Base-by-base conservation (phyloP, 2,329 filamentous ascomycete species). In the Dichotomopilus funicola region DNA sequence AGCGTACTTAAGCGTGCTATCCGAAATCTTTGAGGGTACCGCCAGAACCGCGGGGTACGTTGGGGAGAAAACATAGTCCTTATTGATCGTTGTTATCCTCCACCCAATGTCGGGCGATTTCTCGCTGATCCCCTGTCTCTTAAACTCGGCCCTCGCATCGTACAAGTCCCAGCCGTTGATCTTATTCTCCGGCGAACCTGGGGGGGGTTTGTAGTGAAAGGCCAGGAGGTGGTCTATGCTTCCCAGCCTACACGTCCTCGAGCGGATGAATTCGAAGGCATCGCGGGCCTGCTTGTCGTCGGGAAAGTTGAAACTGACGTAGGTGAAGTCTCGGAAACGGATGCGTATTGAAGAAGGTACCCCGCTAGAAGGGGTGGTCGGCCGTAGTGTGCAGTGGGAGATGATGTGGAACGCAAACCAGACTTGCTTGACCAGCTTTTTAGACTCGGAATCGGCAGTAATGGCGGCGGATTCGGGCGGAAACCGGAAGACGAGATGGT, bases 371-470 rank as follows among this genome's bases (percentile, higher is more conserved):
- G 82, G 78, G 13, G 88, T 86, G 47, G 86, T 84, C 34, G 90
- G 87, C 57, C 89, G 83, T 62, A 92, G 83, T 31, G 81, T 83
- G 72, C 91, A 96, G 66, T 86, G 82, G 42, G 82, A 82, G 65
- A 99, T 89, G 72, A 97, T 91, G 31, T 92, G 91, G 71, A 91
- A 99, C 12, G 94, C 91, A 54, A 97, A 89, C 89, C 92, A 99
- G 67, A 88, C 82, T 71, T 96, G 89, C 60, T 78, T 74, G 49
- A 77, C 51, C 48, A 58, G 56, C 47, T 63, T 61, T 54, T 64
- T 64, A 19, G 59, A 12, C 6, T 48, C 51, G 37, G 61, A 56
- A 31, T 63, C 61, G 49, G 49, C 47, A 4, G 51, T 58, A 48
- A 56, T 56, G 27, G 61, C 59, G 48, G 48, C 48, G 5, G 64